Conservation (phyloP, 73 alveolate species). For the Paraurostyla sp. region DNA sequence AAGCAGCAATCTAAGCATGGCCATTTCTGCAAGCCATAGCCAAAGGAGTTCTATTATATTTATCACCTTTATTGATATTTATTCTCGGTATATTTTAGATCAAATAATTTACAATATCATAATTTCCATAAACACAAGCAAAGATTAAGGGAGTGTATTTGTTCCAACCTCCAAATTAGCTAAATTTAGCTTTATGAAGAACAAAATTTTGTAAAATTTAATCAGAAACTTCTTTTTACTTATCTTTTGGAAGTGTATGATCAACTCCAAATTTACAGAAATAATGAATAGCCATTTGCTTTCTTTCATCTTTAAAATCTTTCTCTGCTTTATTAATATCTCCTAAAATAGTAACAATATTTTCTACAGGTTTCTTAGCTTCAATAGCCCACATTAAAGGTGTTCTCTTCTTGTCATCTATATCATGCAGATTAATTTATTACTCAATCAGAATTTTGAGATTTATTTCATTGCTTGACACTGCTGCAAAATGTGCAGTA, state of each 20-base stretch:
- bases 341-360: conserved; percentile 77
- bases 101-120: conserved; percentile 25
- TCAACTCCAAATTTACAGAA: conserved; percentile 88
- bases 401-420: conserved; percentile 84
- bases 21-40: conserved; percentile 92
- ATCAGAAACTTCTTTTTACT: conserved; percentile 74
- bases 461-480: neutral
- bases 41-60: conserved; percentile 84
- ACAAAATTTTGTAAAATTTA: conserved; percentile 60
- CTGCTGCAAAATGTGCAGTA: conserved; percentile 37
- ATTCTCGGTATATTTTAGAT: conserved; percentile 18
- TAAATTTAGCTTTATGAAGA: conserved; percentile 78
- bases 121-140: conserved; percentile 46
- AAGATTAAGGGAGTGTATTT: conserved; percentile 83
- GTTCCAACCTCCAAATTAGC: conserved; percentile 70
- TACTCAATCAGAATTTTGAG: neutral
- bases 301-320: conserved; percentile 82
- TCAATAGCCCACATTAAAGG: conserved; percentile 93
- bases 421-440: conserved; percentile 45
- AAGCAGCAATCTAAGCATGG: conserved; percentile 78
- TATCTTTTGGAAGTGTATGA: neutral
- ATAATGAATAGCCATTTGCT: conserved; percentile 90
- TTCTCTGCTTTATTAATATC: conserved; percentile 62
- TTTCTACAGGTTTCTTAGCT: conserved; percentile 78
- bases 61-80: conserved; percentile 77